Base-by-base conservation (phyloP, 345 rosid species). In the Stellera chamaejasme region DNA sequence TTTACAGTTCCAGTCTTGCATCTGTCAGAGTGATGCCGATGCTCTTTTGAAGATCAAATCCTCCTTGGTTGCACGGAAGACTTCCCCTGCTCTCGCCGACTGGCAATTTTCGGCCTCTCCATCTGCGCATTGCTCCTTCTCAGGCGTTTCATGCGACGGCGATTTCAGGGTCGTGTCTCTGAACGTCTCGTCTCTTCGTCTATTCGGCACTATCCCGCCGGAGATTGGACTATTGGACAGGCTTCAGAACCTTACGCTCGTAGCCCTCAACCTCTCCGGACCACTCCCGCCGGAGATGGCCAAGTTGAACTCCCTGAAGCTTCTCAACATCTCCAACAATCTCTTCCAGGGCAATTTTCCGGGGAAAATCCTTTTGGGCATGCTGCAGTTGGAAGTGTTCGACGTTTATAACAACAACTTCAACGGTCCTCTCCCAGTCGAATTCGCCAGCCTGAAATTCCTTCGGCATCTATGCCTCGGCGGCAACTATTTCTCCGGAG, bases 401-500 rank as follows among this genome's bases (percentile, higher is more conserved):
- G 93, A 84, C 65, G 59, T 62, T 11, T 82, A 84, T 58, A 84
- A 92, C 69, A 92, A 92, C 61, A 75, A 79, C 61, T 84, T 86
- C 77, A 65, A 62, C 0, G 96, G 85, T 5, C 16, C 54, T 8
- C 70, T 88, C 56, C 96, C 98, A 4, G 28, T 7, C 26, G 78
- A 85, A 73, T 44, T 92, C 11, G 68, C 13, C 0, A 53, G 43
- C 45, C 68, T 92, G 39, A 79, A 66, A 71, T 79, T 79, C 47
- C 82, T 92, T 1, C 81, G 68, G 72, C 69, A 75, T 47, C 81
- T 88, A 25, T 59, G 44, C 54, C 69, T 88, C 4, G 96, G 84
- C 4, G 98, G 98, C 6, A 92, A 92, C 69, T 88, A 48, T 69
- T 83, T 92, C 77, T 55, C 52, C 43, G 96, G 98, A 11, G 70